phyloP scores from a whole-genome alignment of 768 basidiomycete genomes.

The Cubamyces lactineus region DNA sequence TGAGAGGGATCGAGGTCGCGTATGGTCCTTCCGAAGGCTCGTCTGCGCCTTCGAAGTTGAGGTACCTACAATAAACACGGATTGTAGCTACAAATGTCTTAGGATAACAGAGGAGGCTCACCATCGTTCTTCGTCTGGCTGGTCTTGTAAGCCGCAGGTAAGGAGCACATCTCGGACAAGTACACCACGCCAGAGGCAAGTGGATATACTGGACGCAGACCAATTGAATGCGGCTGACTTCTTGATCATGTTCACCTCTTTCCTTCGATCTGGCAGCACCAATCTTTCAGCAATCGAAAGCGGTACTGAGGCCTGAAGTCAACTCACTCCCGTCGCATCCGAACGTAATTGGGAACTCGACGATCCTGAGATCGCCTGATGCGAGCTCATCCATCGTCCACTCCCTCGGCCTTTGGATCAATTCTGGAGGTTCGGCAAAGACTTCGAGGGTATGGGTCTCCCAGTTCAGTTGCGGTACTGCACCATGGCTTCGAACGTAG shows the following conservation, averaged over 20 bases:
- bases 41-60: slow-evolving; percentile 28
- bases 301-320: too few relatives aligned
- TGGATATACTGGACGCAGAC: slow-evolving; percentile 25
- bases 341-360: slow-evolving; percentile 25
- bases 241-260: slow-evolving; percentile 30
- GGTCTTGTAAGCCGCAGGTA: slow-evolving; percentile 22
- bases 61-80: slow-evolving; percentile 4
- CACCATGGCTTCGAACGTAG: slow-evolving; percentile 28
- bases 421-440: slow-evolving; percentile 12
- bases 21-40: slow-evolving; percentile 27
- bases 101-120: background rate
- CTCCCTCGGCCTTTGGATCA: slow-evolving; percentile 17
- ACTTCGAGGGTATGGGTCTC: slow-evolving; percentile 25
- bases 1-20: slow-evolving; percentile 28
- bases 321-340: slow-evolving; percentile 28
- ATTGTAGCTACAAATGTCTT: background rate
- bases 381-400: slow-evolving; percentile 29
- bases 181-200: slow-evolving; percentile 26
- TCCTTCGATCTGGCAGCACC: slow-evolving; percentile 17
- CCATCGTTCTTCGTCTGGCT: slow-evolving; percentile 26
- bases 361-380: slow-evolving; percentile 10
- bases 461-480: slow-evolving; percentile 27
- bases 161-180: slow-evolving; percentile 27
- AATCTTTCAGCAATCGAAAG: background rate
- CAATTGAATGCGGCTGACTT: slow-evolving; percentile 23